These are phyloP conservation scores for Ganoderma leucocontextum DNA, from an alignment of 1,284 basidiomycete species.

Conservation along the genomic window DNA sequence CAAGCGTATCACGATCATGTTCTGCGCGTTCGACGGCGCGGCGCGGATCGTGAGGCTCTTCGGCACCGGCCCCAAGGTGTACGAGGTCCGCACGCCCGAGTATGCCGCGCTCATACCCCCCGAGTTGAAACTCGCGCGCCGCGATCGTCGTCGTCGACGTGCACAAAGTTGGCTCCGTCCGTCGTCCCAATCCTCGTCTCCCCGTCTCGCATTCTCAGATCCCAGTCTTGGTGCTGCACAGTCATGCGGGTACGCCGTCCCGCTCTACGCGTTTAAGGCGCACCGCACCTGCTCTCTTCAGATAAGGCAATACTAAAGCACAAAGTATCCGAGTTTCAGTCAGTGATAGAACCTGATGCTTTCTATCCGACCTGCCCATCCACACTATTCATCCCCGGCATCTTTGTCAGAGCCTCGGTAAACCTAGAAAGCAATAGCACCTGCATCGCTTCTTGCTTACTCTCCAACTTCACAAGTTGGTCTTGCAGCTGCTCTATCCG, in stretches of 20 bases:
- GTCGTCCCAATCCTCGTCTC: constrained; percentile 30
- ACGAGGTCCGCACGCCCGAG: constrained; percentile 62
- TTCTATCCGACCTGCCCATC: neutral
- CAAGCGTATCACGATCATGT: constrained; percentile 61
- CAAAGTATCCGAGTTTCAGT: neutral
- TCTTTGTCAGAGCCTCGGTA: neutral
- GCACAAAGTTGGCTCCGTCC: constrained; percentile 59
- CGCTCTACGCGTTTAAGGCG: constrained; percentile 55
- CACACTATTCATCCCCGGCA: neutral
- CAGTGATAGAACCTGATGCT: neutral
- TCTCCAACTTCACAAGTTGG: constrained; percentile 12
- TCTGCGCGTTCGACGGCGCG: constrained; percentile 61
- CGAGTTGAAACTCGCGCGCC: constrained; percentile 53
- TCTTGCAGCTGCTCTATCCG: constrained; percentile 21
- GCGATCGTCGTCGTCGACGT: constrained; percentile 60
- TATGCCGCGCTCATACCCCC: constrained; percentile 54
- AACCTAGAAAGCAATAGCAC: constrained; percentile 2
- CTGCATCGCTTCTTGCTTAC: constrained; percentile 12
- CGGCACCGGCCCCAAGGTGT: constrained; percentile 55
- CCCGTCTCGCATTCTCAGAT: neutral
- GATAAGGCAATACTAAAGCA: constrained; percentile 10
- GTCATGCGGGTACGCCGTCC: constrained; percentile 65
- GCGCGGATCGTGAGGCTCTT: constrained; percentile 59
- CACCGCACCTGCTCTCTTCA: constrained; percentile 52
- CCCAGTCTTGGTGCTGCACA: constrained; percentile 38